Base-by-base conservation (phyloP, 768 basidiomycete species). In the Rhodotorula taiwanensis region DNA sequence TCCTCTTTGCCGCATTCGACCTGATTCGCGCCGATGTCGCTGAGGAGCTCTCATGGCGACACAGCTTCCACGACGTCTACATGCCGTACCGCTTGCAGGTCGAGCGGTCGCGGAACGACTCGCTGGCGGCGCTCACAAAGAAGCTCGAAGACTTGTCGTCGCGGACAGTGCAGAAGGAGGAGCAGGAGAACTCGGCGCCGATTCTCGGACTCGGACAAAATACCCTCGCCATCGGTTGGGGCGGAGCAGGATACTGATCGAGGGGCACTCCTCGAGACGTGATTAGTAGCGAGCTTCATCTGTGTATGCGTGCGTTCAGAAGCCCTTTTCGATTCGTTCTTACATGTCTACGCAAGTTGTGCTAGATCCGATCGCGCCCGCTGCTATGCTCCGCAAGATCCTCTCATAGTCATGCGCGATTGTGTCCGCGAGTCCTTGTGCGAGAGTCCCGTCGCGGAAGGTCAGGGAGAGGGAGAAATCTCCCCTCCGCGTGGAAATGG, bases 11-110 rank as follows among this genome's bases (percentile, higher is more conserved):
- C 55, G 95, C 92, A 79, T 99, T 92, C 79, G 94, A 99, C 77
- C 81, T 98, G n/a, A 78, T 98, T 56, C 86, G 89, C 49, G 83
- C 91, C 5, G 94, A 98, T 73, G 77, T 93, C 59, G 90, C 95
- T 31, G 88, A 92, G 77, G 94, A 95, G 76, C 79, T 95, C 41
- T 91, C 91, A 66, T 98, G 95, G 95, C 87, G 89, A 74, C 86
- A 95, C 71, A 94, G 86, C 27, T 81, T 99, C 50, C 90, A 89
- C 73, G 95, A 99, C 77, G 98, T 94, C 79, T 89, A 88, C 74
- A 95, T 94, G 89, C 95, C 95, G 2, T 98, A 68, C 55, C 47
- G 59, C 25, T 56, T 69, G 34, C 58, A 42, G 45, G 54, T 57
- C 27, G 51, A 36, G 23, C 50, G 58, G 7, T 28, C 58, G 23